Conservation (phyloP, 208 protist species). For the Hexamita inflata region DNA sequence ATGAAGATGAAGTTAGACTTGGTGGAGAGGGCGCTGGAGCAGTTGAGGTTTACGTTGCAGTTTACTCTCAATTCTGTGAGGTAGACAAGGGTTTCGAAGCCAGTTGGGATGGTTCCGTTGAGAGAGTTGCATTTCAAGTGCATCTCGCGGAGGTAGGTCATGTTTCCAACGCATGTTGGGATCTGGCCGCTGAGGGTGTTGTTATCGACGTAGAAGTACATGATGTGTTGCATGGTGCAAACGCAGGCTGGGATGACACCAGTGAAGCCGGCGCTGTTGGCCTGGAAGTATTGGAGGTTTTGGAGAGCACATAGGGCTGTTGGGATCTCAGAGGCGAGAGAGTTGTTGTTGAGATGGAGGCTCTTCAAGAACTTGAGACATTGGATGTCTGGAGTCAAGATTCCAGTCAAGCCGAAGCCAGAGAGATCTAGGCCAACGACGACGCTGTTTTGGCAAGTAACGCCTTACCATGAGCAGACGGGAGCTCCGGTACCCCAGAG, state of each 20-base stretch:
- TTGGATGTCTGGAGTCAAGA: neutral
- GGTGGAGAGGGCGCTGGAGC: neutral
- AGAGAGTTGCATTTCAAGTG: slow-evolving; percentile 26
- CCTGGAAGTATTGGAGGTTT: slow-evolving; percentile 16
- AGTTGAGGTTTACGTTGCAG: slow-evolving; percentile 22
- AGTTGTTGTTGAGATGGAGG: slow-evolving; percentile 9
- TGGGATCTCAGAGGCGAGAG: neutral
- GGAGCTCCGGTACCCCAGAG: neutral
- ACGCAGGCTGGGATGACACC: slow-evolving; percentile 23
- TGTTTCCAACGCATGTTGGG: slow-evolving; percentile 1
- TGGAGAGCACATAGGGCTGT: neutral
- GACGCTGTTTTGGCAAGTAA: neutral
- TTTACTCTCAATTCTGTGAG: neutral
- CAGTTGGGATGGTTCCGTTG: neutral
- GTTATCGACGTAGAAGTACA: slow-evolving; percentile 1
- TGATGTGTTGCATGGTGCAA: neutral
- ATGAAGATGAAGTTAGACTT: neutral
- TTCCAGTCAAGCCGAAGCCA: neutral
- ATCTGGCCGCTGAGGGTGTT: slow-evolving; percentile 19
- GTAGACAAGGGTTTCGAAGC: neutral
- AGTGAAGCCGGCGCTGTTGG: neutral
- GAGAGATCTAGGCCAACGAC: slow-evolving; percentile 1
- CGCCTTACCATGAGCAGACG: slow-evolving; percentile 4
- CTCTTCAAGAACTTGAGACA: slow-evolving; percentile 5
- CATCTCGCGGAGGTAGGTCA: neutral